Percentiles rank a stretch among this genome's conserved stretches.
Evolutionary conservation across 257 asterid species (phyloP).

Genomic region (Primulina tabacum): DNA sequence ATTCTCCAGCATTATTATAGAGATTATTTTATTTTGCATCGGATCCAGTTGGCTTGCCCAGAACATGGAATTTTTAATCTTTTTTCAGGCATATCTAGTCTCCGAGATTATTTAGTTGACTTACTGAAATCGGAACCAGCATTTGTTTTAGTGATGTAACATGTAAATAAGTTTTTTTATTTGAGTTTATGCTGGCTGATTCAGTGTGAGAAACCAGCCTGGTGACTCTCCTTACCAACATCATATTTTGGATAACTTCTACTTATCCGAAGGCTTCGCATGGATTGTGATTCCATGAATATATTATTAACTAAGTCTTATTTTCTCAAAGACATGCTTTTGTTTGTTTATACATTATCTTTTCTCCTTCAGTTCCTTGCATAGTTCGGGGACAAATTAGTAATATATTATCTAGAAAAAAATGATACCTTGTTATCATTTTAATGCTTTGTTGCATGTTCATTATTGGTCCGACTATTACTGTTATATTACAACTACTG

Average conservation of each 20-base stretch:
- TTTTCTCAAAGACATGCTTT: too few relatives aligned
- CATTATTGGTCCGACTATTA: too few relatives aligned
- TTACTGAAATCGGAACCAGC: neutral
- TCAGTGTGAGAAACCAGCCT: slow-evolving; percentile 15
- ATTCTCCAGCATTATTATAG: neutral
- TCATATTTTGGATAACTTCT: neutral
- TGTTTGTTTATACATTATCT: too few relatives aligned
- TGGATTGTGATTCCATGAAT: neutral
- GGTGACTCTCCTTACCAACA: neutral
- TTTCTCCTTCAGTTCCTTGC: too few relatives aligned
- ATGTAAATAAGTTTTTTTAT: neutral
- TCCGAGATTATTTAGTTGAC: neutral
- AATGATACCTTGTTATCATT: too few relatives aligned
- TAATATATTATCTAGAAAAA: too few relatives aligned
- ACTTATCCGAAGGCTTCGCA: neutral
- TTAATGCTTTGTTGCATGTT: too few relatives aligned
- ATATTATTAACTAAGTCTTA: neutral
- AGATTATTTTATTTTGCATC: neutral
- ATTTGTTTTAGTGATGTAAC: neutral
- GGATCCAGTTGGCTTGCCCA: neutral
- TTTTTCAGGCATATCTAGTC: neutral
- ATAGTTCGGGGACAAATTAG: too few relatives aligned
- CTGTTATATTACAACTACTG: neutral
- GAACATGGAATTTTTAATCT: too few relatives aligned
- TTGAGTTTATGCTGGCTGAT: neutral